Evolutionary conservation across 2,329 filamentous ascomycete genomes (phyloP).

Genomic region (Pestalotiopsis sp.): DNA sequence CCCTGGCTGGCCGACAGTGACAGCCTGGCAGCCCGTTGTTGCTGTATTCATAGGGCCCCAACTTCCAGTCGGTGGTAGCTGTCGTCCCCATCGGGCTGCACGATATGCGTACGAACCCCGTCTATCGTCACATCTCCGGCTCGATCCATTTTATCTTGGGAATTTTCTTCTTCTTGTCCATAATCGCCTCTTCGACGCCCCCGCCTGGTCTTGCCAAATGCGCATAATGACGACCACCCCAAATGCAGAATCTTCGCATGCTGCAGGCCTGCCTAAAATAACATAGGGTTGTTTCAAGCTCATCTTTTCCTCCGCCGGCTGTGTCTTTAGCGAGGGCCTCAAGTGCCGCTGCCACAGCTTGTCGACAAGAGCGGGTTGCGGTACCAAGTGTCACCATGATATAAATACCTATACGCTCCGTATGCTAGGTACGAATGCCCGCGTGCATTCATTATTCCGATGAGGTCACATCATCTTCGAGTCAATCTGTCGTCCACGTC

Average conservation of each 20-base stretch:
- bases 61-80: too few relatives aligned
- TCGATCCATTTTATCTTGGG: too few relatives aligned
- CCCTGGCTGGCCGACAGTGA: too few relatives aligned
- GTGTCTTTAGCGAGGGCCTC: constrained; percentile 1
- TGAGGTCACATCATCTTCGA: neutral
- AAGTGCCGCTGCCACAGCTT: neutral
- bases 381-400: neutral
- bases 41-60: too few relatives aligned
- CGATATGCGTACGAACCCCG: too few relatives aligned
- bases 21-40: too few relatives aligned
- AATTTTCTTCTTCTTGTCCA: too few relatives aligned
- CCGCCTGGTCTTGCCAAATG: neutral
- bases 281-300: constrained; percentile 24
- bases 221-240: neutral
- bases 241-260: constrained; percentile 15
- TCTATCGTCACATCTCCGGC: too few relatives aligned
- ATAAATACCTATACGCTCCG: neutral
- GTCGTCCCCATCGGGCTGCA: too few relatives aligned
- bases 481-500: neutral
- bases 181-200: too few relatives aligned
- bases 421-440: neutral
- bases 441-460: neutral
- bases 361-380: neutral
- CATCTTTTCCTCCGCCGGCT: constrained; percentile 17
- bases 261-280: constrained; percentile 24